Evolutionary conservation across 2,329 filamentous ascomycete species (phyloP).

Genomic region (Diplocarpon rosae): DNA sequence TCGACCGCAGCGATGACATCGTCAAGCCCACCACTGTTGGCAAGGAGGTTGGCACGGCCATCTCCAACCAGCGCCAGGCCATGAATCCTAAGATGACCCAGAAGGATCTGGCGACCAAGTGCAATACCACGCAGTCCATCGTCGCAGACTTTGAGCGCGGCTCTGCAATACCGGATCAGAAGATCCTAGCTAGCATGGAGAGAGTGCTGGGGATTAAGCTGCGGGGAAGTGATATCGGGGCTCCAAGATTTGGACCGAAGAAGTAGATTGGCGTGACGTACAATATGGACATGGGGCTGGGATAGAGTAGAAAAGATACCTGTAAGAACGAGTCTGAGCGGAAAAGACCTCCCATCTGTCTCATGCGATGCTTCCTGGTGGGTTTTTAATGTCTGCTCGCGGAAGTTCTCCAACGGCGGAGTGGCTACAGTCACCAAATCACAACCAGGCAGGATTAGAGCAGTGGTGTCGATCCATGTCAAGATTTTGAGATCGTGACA

Average conservation of each 20-base stretch:
- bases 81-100: slow-evolving; percentile 94
- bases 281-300: not conserved
- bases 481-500: too few species aligned
- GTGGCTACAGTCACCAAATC: too few species aligned
- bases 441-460: slow-evolving; percentile 4
- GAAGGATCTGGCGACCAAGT: slow-evolving; percentile 75
- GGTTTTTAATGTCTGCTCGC: too few species aligned
- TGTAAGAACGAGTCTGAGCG: too few species aligned
- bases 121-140: slow-evolving; percentile 72
- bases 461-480: slow-evolving; percentile 8
- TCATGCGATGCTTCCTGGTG: too few species aligned
- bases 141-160: slow-evolving; percentile 82
- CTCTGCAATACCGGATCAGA: slow-evolving; percentile 69
- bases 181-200: slow-evolving; percentile 69
- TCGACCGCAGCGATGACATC: slow-evolving; percentile 94
- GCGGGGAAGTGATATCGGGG: slow-evolving; percentile 73
- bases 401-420: too few species aligned
- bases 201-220: slow-evolving; percentile 79
- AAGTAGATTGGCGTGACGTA: slow-evolving; percentile 11
- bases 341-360: too few species aligned
- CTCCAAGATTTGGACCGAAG: slow-evolving; percentile 59
- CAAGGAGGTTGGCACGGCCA: slow-evolving; percentile 68
- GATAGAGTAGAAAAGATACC: not conserved
- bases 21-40: slow-evolving; percentile 93
- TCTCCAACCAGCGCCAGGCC: slow-evolving; percentile 66